Conservation (phyloP, 2,329 filamentous ascomycete species). For the Cytospora leucostoma region DNA sequence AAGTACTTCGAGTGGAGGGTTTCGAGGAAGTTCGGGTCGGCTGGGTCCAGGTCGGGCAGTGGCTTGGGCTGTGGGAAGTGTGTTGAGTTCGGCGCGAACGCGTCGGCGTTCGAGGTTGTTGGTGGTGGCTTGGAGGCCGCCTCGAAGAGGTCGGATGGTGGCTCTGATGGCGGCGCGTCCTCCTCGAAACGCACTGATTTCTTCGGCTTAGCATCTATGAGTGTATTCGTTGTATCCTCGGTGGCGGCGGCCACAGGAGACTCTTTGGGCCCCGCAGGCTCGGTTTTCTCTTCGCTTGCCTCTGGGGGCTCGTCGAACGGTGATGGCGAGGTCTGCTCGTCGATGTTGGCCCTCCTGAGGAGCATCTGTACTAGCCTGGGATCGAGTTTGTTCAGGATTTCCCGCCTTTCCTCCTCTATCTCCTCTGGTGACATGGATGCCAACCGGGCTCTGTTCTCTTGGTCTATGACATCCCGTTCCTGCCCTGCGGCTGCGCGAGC, state of each 20-base stretch:
- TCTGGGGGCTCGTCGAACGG: slow-evolving; percentile 42
- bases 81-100: slow-evolving; percentile 44
- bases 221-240: slow-evolving; percentile 36
- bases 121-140: slow-evolving; percentile 18
- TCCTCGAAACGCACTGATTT: slow-evolving; percentile 44
- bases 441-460: slow-evolving; percentile 75
- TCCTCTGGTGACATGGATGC: slow-evolving; percentile 78
- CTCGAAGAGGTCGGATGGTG: slow-evolving; percentile 44
- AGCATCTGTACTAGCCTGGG: slow-evolving; percentile 76
- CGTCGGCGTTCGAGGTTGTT: slow-evolving; percentile 32
- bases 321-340: slow-evolving; percentile 54
- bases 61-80: slow-evolving; percentile 63
- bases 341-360: slow-evolving; percentile 73
- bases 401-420: slow-evolving; percentile 76
- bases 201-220: slow-evolving; percentile 31
- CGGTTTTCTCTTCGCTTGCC: background rate
- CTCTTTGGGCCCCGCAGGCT: slow-evolving; percentile 21
- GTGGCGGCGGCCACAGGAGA: slow-evolving; percentile 41
- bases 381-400: slow-evolving; percentile 77
- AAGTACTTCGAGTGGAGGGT: slow-evolving; percentile 93
- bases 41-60: slow-evolving; percentile 76
- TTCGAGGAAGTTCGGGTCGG: slow-evolving; percentile 78
- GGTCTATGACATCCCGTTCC: slow-evolving; percentile 74
- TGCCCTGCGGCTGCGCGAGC: slow-evolving; percentile 43
- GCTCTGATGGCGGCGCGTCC: slow-evolving; percentile 44